Evolutionary conservation across 768 basidiomycete species (phyloP).

Genomic region (Hortiboletus campestris): DNA sequence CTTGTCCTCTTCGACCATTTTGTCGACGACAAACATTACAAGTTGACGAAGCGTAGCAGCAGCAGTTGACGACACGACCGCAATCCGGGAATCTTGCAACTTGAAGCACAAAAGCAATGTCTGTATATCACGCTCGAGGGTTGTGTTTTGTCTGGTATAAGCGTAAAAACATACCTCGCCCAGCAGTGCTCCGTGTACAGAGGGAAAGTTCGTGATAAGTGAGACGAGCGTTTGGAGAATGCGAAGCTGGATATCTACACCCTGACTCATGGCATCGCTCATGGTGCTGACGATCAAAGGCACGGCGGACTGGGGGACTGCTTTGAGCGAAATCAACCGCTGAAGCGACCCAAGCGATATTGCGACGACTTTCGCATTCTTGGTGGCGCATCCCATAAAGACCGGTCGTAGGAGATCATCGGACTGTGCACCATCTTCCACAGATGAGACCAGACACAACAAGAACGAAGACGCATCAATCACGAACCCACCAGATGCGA

Average conservation of each 20-base stretch:
- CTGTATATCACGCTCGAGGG: constrained; percentile 37
- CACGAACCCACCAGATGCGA: constrained; percentile 65
- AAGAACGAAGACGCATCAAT: background rate
- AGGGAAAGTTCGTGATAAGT: constrained; percentile 84
- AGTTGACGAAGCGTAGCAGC: constrained; percentile 94
- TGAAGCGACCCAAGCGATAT: constrained; percentile 91
- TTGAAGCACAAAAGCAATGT: constrained; percentile 93
- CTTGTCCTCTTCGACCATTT: constrained; percentile 78
- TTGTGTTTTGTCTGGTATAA: background rate
- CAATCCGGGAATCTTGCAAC: constrained; percentile 91
- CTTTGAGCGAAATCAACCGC: constrained; percentile 82
- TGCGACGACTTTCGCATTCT: constrained; percentile 90
- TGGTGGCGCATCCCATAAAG: constrained; percentile 92
- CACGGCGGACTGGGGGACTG: constrained; percentile 77
- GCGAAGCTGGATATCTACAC: constrained; percentile 94
- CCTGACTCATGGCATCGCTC: constrained; percentile 85
- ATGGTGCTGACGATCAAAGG: constrained; percentile 81
- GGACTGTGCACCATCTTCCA: constrained; percentile 71
- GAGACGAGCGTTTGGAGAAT: constrained; percentile 91
- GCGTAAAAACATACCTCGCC: constrained; percentile 61
- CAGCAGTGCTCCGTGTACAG: constrained; percentile 74
- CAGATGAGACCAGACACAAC: constrained; percentile 7
- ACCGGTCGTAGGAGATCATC: constrained; percentile 82
- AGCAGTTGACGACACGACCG: constrained; percentile 95
- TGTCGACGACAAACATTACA: constrained; percentile 97